A percentile compares a stretch with the other conserved stretches of the same genome.
Conservation (phyloP, 2,329 filamentous ascomycete species). For the Trichoderma aggressivum region DNA sequence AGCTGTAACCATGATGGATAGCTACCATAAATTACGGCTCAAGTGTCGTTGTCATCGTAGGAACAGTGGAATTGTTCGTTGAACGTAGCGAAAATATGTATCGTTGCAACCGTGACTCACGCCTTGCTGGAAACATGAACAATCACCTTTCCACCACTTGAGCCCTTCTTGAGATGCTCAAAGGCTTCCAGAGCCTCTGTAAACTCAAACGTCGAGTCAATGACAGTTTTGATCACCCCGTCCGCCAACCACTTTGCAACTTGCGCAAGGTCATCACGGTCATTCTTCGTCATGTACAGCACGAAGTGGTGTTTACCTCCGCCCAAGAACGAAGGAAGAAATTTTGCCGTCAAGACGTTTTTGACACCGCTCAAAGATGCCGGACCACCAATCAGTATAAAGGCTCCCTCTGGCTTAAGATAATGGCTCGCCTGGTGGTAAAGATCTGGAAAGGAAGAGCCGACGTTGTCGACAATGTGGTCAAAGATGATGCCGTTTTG, state of each 20-base stretch:
- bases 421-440: constrained; percentile 52
- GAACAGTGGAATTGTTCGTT: background rate
- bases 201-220: constrained; percentile 55
- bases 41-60: background rate
- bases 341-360: constrained; percentile 26
- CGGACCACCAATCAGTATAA: constrained; percentile 48
- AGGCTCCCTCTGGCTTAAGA: constrained; percentile 46
- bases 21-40: background rate
- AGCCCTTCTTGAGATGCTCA: constrained; percentile 55
- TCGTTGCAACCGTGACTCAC: background rate
- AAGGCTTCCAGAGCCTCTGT: constrained; percentile 56
- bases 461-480: constrained; percentile 59
- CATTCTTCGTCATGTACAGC: constrained; percentile 39
- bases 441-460: constrained; percentile 45
- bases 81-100: background rate
- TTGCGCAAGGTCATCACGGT: constrained; percentile 44
- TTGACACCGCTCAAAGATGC: constrained; percentile 27
- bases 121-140: background rate
- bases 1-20: background rate
- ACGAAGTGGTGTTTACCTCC: constrained; percentile 43
- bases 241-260: constrained; percentile 55
- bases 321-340: constrained; percentile 36
- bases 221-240: constrained; percentile 53
- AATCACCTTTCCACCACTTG: constrained; percentile 57
- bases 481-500: constrained; percentile 46